Evolutionary conservation across 352 stramenopile genomes (phyloP), one percentile per base, ranked within the genome.

Genomic region (Pythium aphanidermatum): DNA sequence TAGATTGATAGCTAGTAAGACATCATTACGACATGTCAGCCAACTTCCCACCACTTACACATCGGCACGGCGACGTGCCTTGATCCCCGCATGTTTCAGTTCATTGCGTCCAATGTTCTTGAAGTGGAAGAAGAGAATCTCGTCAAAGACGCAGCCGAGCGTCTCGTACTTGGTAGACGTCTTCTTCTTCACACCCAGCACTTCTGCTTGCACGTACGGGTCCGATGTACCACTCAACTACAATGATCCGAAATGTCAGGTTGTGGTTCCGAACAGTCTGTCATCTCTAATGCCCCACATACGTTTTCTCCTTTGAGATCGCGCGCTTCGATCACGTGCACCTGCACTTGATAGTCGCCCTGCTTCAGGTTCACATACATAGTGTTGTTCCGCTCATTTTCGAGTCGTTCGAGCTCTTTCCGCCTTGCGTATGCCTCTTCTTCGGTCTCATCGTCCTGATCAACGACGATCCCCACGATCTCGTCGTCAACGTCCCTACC

Each of bases 111-210:
- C 75, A 42, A 92, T 88, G 53, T 96, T 84, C 5, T 70, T 54
- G 30, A 96, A 88, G 36, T 95, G 76, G 42, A 96, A 95, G 36
- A 96, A 95, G 16, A 96, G 54, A 6, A 86, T 73, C 50, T 97
- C 86, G 37, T 97, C 90, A 51, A 96, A 97, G 1, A 96, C 86
- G 24, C 75, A 92, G 1, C 70, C 79, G 19, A 95, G 66, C 8
- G 82, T 91, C 20, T 85, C 64, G 38, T 75, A 79, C 38, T 88
- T 91, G 10, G 71, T 90, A 7, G 83, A 82, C 5, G 79, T 86
- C 44, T 83, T 93, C 46, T 92, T 86, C 31, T 71, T 72, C 4
- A 59, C 25, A 0, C 65, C 74, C 38, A 95, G 60, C 2, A 92
- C 70, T 27, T 90, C 79, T 14, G 86, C 79, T 50, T 85, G 80